Evolutionary conservation across 345 rosid species (phyloP), one percentile per base, ranked within the genome.

Genomic region (Brassica napus): DNA sequence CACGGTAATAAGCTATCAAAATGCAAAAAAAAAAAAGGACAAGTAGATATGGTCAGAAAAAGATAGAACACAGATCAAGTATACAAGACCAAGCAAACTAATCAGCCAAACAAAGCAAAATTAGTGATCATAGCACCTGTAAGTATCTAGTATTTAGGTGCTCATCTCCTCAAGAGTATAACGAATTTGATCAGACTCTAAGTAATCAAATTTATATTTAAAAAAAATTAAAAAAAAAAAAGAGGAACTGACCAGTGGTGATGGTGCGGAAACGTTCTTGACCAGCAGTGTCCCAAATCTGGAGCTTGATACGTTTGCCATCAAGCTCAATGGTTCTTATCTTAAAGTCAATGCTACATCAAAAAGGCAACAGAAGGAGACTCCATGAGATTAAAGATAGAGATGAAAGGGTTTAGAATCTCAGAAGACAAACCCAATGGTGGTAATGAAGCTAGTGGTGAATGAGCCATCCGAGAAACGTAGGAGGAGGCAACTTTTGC

Each of bases 221-320:
- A n/a, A n/a, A n/a, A n/a, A n/a, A n/a, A n/a, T n/a, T n/a, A n/a
- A n/a, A n/a, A n/a, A n/a, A n/a, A n/a, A n/a, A n/a, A n/a, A n/a
- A 18, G 21, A 68, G 28, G 71, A 65, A 76, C 82, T 81, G 31
- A 86, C 97, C 83, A 58, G 95, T 93, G 55, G 97, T 94, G 81
- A 94, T 94, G 12, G 96, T 94, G 74, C 98, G 86, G 65, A 94
- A 94, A 23, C 96, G 92, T 76, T 94, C 97, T 80, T 94, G 98
- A 79, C 98, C 98, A 77, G 98, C 98, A 0, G 98, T 94, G 77
- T 94, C 98, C 98, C 98, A 94, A 69, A 94, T 94, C 85, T 92
- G 98, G 62, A 92, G 84, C 86, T 94, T 94, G 77, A 94, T 90
- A 70, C 96, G 85, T 77, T 94, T 94, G 1, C 94, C 94, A 87